Base-by-base conservation (phyloP, 2,329 filamentous ascomycete genomes). In the Venturia aucupariae region DNA sequence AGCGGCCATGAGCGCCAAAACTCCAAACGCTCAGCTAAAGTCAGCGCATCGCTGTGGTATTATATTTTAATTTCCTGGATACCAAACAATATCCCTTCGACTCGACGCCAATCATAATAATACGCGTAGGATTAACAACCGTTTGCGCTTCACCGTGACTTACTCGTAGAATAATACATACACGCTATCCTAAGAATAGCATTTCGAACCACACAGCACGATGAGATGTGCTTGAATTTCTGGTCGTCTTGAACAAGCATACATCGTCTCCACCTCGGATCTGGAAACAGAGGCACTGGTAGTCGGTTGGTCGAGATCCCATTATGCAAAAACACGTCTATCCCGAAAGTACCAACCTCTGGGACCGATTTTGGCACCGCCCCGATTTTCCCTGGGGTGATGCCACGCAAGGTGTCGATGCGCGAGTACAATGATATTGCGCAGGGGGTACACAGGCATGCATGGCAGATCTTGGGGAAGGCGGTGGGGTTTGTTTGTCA, bases 1-100 rank as follows among this genome's bases (percentile, higher is more conserved):
- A 51, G 46, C 46, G 24, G 46, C 46, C 22, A 51, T 27, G 10
- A 15, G 46, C 46, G 46, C 46, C 46, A 51, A 27, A 22, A 46
- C 46, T 51, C 46, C 46, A 51, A 27, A 51, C 46, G 46, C 46
- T 51, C 46, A 51, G 22, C 46, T 17, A 51, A 51, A 51, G 46
- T 17, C 22, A 27, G 46, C 46, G 46, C 46, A 51, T 51, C 46
- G 46, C 46, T 51, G 19, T 24, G 44, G n/a, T n/a, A n/a, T n/a
- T n/a, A n/a, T n/a, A n/a, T n/a, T 46, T 51, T 22, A 27, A 48
- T 48, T 27, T 27, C 46, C 22, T 48, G 7, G n/a, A n/a, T n/a
- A n/a, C 46, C 46, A 27, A 48, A 48, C 46, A 24, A 7, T 27
- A 24, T 27, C 13, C 19, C 44, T 22, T n/a, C 44, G 44, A 27